Base-by-base conservation (phyloP, 208 protist genomes). In the Trypanosoma rangeli region DNA sequence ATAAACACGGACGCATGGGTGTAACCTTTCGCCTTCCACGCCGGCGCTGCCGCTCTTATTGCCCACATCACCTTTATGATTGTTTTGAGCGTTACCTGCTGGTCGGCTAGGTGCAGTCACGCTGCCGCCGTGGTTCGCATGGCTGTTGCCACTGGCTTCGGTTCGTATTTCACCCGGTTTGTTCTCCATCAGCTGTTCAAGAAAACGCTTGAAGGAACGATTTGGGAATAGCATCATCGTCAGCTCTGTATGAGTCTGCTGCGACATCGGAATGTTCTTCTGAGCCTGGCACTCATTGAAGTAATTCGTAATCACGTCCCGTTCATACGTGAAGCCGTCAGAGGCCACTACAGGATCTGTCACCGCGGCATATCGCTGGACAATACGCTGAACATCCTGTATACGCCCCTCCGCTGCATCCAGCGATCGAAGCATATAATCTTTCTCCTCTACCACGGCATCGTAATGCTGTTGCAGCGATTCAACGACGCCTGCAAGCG, bases 321-420 rank as follows among this genome's bases (percentile, higher is more conserved):
- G 85, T 68, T 97, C 90, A 76, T 97, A 98, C 26, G 92, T 97
- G 82, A 91, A 90, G 18, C 95, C 95, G 60, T 97, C 92, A 64
- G 82, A 86, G 42, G 92, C 86, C 26, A 97, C 83, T 31, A 98
- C 95, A 24, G 93, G 88, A 53, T 97, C 90, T 24, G 83, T 77
- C 56, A 97, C 84, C 16, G 75, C 67, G 37, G 69, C 73, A 72
- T 94, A 95, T 48, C 83, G 84, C 31, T 85, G 71, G 18, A 95
- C 74, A n/a, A 91, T 70, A 42, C 69, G 63, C 46, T 78, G 79
- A 31, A 90, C 87, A 42, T 85, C 68, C 59, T 69, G 65, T 49
- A 94, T 63, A 24, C 73, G 68, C 29, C 76, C 78, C 74, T 95
- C 87, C 10, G 87, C 84, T 46, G 70, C 59, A 28, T 68, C 65